Evolutionary conservation across 257 asterid species (phyloP), one percentile per base, ranked within the genome.

Genomic region (Striga asiatica): DNA sequence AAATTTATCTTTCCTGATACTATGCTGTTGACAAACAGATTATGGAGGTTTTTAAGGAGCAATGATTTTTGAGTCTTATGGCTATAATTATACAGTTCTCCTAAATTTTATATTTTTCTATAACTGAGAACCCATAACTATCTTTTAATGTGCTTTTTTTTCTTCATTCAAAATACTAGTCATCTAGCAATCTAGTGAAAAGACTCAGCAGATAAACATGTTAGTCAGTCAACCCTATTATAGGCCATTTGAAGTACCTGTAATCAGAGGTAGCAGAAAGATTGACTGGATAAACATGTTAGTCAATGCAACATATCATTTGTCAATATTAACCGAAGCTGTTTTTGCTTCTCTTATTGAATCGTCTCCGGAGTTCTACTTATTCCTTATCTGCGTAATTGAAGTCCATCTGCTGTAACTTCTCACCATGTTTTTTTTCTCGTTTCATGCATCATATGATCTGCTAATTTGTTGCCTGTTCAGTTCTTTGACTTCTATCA

Each of bases 11-110:
- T 39, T 56, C 59, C 25, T 12, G 34, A 43, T 32, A 37, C 24
- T 48, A 32, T 60, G 59, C 6, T 43, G 47, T 22, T 28, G 55
- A 54, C n/a, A 46, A n/a, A n/a, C n/a, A n/a, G n/a, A n/a, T n/a
- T n/a, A 54, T 27, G 54, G 34, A 25, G 52, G 13, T 31, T 43
- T 37, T 27, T 29, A 25, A 29, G 50, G n/a, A 58, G 54, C 13
- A 39, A 50, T 22, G 25, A 22, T 24, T 16, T 19, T 57, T 45
- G 19, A 38, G 59, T 31, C 34, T 53, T 29, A 37, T 21, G 54
- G 46, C 18, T 31, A 18, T 28, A 39, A 51, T 70, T 4, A 8
- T 43, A 43, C 19, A n/a, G 50, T 18, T 43, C n/a, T n/a, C 4
- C 13, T 43, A 18, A n/a, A n/a, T n/a, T n/a, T n/a, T n/a, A n/a